Percentiles rank a stretch among this genome's conserved stretches.
Conservation (phyloP, 108 stramenopile genomes). For the Stephanodiscus triporus region DNA sequence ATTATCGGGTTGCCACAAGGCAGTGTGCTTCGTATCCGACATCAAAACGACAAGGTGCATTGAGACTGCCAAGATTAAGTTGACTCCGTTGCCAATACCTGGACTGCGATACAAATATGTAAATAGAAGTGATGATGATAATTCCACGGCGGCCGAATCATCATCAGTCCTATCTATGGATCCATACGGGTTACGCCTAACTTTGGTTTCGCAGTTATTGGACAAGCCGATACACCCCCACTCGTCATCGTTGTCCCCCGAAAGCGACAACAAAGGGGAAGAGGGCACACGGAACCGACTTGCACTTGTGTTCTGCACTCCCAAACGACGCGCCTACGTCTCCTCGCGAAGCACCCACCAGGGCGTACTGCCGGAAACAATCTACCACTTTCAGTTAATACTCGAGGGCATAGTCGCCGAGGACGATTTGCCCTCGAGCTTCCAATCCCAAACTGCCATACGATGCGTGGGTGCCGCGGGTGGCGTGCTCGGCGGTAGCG, state of each 20-base stretch:
- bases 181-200: conserved; percentile 29
- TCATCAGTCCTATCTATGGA: conserved; percentile 40
- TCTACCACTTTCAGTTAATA: conserved; percentile 48
- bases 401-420: conserved; percentile 42
- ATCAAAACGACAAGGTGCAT: conserved; percentile 21
- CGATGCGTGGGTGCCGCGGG: conserved; percentile 46
- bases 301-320: conserved; percentile 42
- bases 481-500: conserved; percentile 37
- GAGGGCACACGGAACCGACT: conserved; percentile 30
- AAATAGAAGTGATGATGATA: conserved; percentile 13
- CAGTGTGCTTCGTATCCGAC: conserved; percentile 41
- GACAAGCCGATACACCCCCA: conserved; percentile 32
- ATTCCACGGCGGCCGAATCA: conserved; percentile 2
- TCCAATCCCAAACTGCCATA: conserved; percentile 30
- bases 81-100: conserved; percentile 47
- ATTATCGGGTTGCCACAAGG: conserved; percentile 30
- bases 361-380: conserved; percentile 40
- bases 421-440: conserved; percentile 38
- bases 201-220: conserved; percentile 35
- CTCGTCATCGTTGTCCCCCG: neutral
- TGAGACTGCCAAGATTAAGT: conserved; percentile 12
- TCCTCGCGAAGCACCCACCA: conserved; percentile 34
- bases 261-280: neutral
- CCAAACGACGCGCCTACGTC: conserved; percentile 40
- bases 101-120: conserved; percentile 49